Evolutionary conservation across 1,284 basidiomycete species (phyloP), one percentile per base, ranked within the genome.

Genomic region (Termitomyces sp.): DNA sequence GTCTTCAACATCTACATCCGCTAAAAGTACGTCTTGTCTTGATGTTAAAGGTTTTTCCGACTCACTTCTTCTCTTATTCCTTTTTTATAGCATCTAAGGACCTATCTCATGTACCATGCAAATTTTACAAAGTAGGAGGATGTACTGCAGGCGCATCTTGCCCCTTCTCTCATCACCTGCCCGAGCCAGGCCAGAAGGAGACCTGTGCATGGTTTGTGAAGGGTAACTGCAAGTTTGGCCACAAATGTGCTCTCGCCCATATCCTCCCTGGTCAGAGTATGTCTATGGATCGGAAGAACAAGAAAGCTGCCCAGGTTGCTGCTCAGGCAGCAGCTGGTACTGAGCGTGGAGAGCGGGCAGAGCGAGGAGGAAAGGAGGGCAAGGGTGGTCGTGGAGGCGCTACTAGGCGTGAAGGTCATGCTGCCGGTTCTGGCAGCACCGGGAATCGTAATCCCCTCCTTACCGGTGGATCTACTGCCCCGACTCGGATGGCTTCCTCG

Each of bases 281-380:
- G 84, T 83, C 89, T 10, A 97, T 98, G 92, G 96, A 99, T 69
- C 79, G 95, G 61, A 96, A 97, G 79, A 98, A 99, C 75, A 98
- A 98, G 80, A 94, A 96, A 66, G 90, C 92, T 9, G 93, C 94
- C 0, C 95, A 98, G 66, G 76, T 82, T 41, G 87, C 83, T 24
- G 79, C 76, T 10, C 75, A 76, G 34, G 75, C 80, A 47, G 82
- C 78, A 10, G 72, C 70, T 13, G 77, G 72, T 15, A 72, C 71
- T n/a, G 72, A 69, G 0, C 65, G 56, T 69, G 72, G 70, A 58
- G 75, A 61, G 72, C 69, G 34, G 72, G 61, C 60, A 69, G 67
- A 67, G 73, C 71, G 71, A 62, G 54, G 54, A 7, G 65, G 70
- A 72, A 73, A 64, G 63, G 75, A 68, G 68, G 64, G 63, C 15